Evolutionary conservation across 805 yeast genomes (phyloP).

Genomic region (Candida endomychidarum): DNA sequence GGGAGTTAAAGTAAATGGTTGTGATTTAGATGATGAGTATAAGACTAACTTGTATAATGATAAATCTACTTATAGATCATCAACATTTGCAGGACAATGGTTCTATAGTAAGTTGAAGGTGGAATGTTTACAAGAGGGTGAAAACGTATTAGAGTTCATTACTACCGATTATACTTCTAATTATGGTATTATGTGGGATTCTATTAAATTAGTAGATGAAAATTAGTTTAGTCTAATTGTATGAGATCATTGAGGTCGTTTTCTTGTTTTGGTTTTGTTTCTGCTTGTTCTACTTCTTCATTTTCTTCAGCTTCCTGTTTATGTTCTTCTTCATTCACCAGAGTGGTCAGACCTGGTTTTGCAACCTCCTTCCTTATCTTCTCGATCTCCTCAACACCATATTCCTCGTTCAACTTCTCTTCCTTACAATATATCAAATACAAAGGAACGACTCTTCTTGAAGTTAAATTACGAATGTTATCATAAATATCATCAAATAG

Average conservation of each 20-base stretch:
- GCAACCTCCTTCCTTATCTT: not conserved
- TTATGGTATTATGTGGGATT: constrained; percentile 13
- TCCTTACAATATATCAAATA: constrained; percentile 12
- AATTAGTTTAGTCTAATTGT: not conserved
- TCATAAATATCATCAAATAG: constrained; percentile 9
- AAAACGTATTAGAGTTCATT: constrained; percentile 3
- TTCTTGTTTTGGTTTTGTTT: no score
- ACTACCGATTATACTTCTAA: constrained; percentile 10
- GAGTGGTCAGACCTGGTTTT: no score
- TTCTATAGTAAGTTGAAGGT: constrained; percentile 11
- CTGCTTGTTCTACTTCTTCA: not conserved
- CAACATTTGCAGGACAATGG: constrained; percentile 14
- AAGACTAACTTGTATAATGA: constrained; percentile 10
- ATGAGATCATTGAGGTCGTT: not conserved
- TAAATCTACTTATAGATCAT: constrained; percentile 12
- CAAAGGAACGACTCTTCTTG: constrained; percentile 1
- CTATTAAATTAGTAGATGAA: constrained; percentile 7
- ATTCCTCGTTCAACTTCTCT: constrained; percentile 7
- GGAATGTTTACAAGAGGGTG: constrained; percentile 7
- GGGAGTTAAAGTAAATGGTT: constrained; percentile 6
- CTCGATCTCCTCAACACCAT: not conserved
- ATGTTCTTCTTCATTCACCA: not conserved
- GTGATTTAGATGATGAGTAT: constrained; percentile 8
- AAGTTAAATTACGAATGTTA: constrained; percentile 3
- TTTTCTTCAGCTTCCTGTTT: not conserved